Conservation (phyloP, 2,329 filamentous ascomycete species). For the Fusarium odoratissimum region DNA sequence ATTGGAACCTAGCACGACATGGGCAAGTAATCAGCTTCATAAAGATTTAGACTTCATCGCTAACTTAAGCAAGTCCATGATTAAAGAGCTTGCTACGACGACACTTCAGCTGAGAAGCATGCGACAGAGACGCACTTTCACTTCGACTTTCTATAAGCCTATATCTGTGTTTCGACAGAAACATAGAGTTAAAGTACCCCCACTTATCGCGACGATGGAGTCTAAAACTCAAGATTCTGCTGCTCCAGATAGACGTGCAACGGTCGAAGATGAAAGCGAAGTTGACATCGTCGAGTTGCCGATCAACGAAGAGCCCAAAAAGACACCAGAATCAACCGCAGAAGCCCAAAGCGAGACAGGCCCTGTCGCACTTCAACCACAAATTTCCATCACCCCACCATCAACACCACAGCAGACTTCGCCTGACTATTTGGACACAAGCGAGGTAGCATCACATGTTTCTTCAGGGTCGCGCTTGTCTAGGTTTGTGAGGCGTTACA, state of each 20-base stretch:
- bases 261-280: not conserved
- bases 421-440: not conserved
- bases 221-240: rapidly evolving
- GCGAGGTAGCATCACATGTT: not conserved
- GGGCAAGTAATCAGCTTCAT: not conserved
- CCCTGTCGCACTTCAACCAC: not conserved
- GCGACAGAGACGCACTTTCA: slow-evolving; percentile 20
- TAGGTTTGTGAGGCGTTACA: slow-evolving; percentile 1
- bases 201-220: rapidly evolving
- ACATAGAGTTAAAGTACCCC: not conserved
- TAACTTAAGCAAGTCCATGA: slow-evolving; percentile 6
- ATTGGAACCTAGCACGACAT: slow-evolving; percentile 10
- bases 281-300: not conserved
- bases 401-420: not conserved
- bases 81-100: slow-evolving; percentile 14
- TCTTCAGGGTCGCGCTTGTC: slow-evolving; percentile 11
- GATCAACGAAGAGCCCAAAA: not conserved
- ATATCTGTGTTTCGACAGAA: slow-evolving; percentile 4
- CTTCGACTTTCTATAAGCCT: slow-evolving; percentile 15
- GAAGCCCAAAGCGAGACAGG: not conserved
- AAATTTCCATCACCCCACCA: not conserved
- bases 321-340: rapidly evolving
- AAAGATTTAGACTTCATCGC: too few species aligned
- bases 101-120: slow-evolving; percentile 27
- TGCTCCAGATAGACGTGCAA: not conserved